phyloP scores from a whole-genome alignment of 805 yeast genomes.

The Zygotorulaspora sp. region DNA sequence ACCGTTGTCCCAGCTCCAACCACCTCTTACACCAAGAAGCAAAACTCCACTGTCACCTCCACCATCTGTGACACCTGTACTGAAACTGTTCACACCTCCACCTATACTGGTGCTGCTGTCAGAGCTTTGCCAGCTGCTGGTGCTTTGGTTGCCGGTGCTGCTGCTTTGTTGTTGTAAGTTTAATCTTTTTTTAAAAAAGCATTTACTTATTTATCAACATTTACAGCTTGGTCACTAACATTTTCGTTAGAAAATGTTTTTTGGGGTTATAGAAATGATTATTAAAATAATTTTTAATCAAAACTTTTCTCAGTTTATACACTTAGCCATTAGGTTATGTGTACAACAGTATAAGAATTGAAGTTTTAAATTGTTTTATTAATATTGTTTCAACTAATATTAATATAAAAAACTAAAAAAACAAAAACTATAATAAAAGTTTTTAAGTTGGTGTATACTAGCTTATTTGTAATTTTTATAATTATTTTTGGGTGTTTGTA shows the following conservation, averaged over 20 bases:
- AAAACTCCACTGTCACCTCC: conserved; percentile 13
- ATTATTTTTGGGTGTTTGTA: conserved; percentile 22
- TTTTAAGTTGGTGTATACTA: conserved; percentile 1
- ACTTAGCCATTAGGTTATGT: neutral
- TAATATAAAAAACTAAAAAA: conserved; percentile 1
- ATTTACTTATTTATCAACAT: too few relatives aligned
- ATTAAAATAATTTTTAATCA: conserved; percentile 9
- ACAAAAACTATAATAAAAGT: conserved; percentile 3
- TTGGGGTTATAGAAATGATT: conserved; percentile 6
- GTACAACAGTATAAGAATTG: neutral
- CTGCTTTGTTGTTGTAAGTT: conserved; percentile 45
- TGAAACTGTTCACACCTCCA: conserved; percentile 26
- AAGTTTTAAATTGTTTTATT: conserved; percentile 1
- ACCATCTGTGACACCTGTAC: conserved; percentile 23
- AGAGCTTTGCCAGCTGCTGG: conserved; percentile 45
- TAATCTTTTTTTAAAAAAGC: neutral
- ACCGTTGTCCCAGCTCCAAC: conserved; percentile 21
- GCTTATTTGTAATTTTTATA: conserved; percentile 2
- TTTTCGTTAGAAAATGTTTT: conserved; percentile 1
- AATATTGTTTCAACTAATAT: conserved; percentile 3
- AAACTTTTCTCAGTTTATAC: neutral
- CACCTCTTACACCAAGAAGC: conserved; percentile 18
- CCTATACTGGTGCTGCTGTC: conserved; percentile 44
- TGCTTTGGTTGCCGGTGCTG: conserved; percentile 47
- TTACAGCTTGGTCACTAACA: too few relatives aligned